A percentile compares a stretch with the other conserved stretches of the same genome.
Conservation (phyloP, 2,329 filamentous ascomycete genomes). For the Epichloe sibirici region DNA sequence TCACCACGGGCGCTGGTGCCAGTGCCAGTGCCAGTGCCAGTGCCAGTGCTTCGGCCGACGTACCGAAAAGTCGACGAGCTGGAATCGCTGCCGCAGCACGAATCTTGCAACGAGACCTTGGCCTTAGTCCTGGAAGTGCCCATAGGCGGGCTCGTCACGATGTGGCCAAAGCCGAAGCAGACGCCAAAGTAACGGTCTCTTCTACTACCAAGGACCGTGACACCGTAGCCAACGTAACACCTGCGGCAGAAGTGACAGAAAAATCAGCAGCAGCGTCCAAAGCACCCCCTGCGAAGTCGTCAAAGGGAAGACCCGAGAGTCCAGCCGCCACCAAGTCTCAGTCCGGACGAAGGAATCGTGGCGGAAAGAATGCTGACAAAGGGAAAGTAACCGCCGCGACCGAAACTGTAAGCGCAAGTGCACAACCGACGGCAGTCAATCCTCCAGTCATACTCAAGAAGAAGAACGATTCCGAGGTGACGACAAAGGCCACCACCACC, state of each 20-base stretch:
- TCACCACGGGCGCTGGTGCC: neutral
- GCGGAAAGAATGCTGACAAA: slow-evolving; percentile 27
- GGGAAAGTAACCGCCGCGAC: slow-evolving; percentile 17
- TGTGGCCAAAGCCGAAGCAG: slow-evolving; percentile 42
- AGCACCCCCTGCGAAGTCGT: slow-evolving; percentile 6
- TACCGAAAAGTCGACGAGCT: slow-evolving; percentile 41
- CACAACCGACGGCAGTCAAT: slow-evolving; percentile 15
- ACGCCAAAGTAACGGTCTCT: slow-evolving; percentile 24
- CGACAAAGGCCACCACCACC: slow-evolving; percentile 11
- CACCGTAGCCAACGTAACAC: slow-evolving; percentile 9
- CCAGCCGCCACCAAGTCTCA: slow-evolving; percentile 16
- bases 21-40: slow-evolving; percentile 16
- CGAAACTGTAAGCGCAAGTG: slow-evolving; percentile 18
- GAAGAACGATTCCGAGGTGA: slow-evolving; percentile 21
- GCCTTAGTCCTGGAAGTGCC: slow-evolving; percentile 49
- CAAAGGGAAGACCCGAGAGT: slow-evolving; percentile 13
- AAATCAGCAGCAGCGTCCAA: slow-evolving; percentile 7
- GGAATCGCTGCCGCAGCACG: slow-evolving; percentile 53
- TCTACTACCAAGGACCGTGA: slow-evolving; percentile 20
- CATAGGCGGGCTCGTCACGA: slow-evolving; percentile 48
- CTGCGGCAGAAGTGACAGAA: slow-evolving; percentile 9
- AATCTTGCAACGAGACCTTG: slow-evolving; percentile 53
- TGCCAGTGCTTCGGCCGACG: slow-evolving; percentile 17
- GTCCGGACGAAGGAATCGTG: slow-evolving; percentile 19
- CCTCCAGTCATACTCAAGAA: slow-evolving; percentile 31